Percentiles rank a stretch among this genome's conserved stretches.
phyloP scores from a whole-genome alignment of 768 basidiomycete species.

The Hygrophoropsis aurantiaca region DNA sequence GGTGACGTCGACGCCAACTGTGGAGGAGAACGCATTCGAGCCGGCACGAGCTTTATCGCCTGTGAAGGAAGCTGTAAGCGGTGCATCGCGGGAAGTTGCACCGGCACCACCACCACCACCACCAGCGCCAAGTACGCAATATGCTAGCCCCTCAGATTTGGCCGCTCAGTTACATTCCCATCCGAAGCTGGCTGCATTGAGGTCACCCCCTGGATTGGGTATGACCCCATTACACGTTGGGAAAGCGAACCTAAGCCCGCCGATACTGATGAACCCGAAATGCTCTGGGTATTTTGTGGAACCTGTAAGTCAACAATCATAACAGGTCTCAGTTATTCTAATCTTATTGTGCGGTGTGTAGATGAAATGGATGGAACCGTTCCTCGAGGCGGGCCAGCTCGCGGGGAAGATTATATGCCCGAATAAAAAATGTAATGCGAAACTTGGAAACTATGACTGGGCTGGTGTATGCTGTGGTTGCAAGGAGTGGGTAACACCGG shows the following conservation, averaged over 20 bases:
- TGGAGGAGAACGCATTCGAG: background rate
- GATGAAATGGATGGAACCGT: constrained; percentile 97
- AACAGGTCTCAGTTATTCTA: background rate
- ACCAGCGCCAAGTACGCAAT: background rate
- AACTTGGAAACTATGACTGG: constrained; percentile 97
- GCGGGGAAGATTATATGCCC: constrained; percentile 92
- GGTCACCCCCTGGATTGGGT: constrained; percentile 23
- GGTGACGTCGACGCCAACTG: background rate
- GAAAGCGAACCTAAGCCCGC: constrained; percentile 42
- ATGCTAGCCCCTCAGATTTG: constrained; percentile 33
- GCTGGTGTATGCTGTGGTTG: constrained; percentile 91
- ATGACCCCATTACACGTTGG: constrained; percentile 28
- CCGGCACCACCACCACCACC: constrained; percentile 7
- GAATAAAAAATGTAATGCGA: constrained; percentile 84
- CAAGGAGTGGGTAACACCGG: constrained; percentile 90
- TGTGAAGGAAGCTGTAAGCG: too few relatives aligned
- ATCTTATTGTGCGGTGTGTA: constrained; percentile 21
- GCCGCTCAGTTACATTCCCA: constrained; percentile 44
- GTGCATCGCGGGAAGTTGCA: background rate
- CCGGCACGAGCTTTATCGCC: background rate
- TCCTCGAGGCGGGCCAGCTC: constrained; percentile 71
- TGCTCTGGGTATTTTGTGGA: constrained; percentile 98
- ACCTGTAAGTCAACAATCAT: constrained; percentile 59
- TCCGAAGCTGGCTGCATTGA: constrained; percentile 51
- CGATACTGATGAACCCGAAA: constrained; percentile 72